Conservation (phyloP, 257 asterid species). For the Gentiana macrophylla region DNA sequence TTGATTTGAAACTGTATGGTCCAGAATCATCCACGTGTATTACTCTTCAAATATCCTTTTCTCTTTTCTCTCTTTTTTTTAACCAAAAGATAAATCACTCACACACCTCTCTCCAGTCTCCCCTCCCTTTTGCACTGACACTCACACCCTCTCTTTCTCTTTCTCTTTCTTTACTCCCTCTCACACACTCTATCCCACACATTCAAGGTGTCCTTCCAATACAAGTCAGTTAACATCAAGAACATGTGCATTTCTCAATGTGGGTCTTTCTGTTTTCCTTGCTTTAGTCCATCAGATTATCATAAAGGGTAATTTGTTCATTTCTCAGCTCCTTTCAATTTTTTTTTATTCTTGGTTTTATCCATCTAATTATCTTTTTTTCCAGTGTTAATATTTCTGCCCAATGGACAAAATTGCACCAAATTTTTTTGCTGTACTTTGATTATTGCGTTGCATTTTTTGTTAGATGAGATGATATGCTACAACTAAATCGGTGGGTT, state of each 20-base stretch:
- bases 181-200: not conserved
- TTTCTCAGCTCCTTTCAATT: not conserved
- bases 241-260: slow-evolving; percentile 2
- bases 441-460: not conserved
- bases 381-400: not conserved
- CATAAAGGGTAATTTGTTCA: not conserved
- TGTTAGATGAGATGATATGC: not conserved
- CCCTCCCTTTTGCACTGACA: not conserved
- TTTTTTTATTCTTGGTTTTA: not conserved
- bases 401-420: not conserved
- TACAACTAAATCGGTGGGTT: not conserved
- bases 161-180: not conserved
- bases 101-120: not conserved
- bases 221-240: not conserved
- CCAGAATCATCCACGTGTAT: too few species aligned
- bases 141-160: not conserved
- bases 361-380: not conserved
- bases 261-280: slow-evolving; percentile 4
- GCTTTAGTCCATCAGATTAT: slow-evolving; percentile 5
- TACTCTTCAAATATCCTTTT: too few species aligned
- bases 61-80: not conserved
- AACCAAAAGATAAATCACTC: not conserved
- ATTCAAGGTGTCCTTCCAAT: not conserved
- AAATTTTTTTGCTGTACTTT: not conserved
- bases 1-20: too few species aligned